Evolutionary conservation across 805 yeast species (phyloP), one percentile per base, ranked within the genome.

Genomic region (Kuraishia ogatae): DNA sequence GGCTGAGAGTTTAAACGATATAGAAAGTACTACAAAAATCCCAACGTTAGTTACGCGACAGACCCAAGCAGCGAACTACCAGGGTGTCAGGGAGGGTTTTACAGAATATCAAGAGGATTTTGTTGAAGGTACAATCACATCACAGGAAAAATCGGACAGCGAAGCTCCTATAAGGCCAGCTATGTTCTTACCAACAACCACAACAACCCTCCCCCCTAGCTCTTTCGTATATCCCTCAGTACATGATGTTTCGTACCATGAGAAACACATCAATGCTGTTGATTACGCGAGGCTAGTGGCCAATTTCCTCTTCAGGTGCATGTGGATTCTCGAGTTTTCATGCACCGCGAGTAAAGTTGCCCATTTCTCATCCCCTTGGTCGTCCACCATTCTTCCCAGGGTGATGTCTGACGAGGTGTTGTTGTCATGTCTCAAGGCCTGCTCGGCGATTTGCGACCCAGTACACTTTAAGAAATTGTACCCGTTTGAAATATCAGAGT

Each of bases 331-430:
- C 46, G 56, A 57, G 39, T 50, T 53, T n/a, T 19, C 54, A 48
- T 52, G 54, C 28, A 56, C 52, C 54, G 54, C 53, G 50, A 26
- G 26, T 21, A 17, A 29, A 22, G 51, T 35, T 22, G 26, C 60
- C 3, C 61, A 64, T 13, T 52, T 57, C 26, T 71, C 67, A 50
- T 66, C 26, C 17, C 19, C 46, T 20, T 50, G 53, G 53, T 21
- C 21, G 24, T 39, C 39, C 48, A 28, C 29, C 21, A 53, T 50
- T 19, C 43, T 53, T 4, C 52, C 53, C 17, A 50, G 39, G 28
- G 48, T 39, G n/a, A 8, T 53, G 49, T 39, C 48, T 8, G 53
- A 53, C 29, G 19, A 20, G 43, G 50, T 29, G 21, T 29, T 52
- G 47, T 39, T 48, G 46, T n/a, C 21, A 10, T 50, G 53, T 39